These are phyloP conservation scores for Suhomyces sp. DNA, from an alignment of 805 yeast species.

Conservation along the genomic window DNA sequence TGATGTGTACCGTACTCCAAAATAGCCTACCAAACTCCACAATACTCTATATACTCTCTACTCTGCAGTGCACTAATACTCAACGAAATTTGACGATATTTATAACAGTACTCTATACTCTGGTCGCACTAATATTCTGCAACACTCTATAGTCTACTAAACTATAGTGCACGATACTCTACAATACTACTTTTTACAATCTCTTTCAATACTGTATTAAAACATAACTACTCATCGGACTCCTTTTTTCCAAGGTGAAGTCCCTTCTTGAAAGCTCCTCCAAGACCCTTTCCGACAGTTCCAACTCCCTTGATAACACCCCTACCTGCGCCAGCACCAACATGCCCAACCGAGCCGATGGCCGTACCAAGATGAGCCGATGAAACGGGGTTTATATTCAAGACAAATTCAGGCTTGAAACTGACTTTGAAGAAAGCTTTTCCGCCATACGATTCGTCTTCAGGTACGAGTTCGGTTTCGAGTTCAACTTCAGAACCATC, in stretches of 20 bases:
- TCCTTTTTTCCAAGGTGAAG: conserved; percentile 27
- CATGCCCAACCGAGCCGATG: conserved; percentile 39
- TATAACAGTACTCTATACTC: too few relatives aligned
- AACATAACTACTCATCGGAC: neutral
- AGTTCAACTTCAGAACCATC: conserved; percentile 43
- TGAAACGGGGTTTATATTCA: conserved; percentile 36
- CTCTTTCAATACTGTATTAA: neutral
- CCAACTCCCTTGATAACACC: conserved; percentile 34
- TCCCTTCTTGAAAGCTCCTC: conserved; percentile 36
- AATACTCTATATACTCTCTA: too few relatives aligned
- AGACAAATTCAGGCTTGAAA: conserved; percentile 71
- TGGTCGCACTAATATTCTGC: too few relatives aligned
- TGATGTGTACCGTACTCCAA: too few relatives aligned
- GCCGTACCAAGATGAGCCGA: conserved; percentile 43
- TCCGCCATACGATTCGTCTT: conserved; percentile 60
- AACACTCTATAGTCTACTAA: too few relatives aligned
- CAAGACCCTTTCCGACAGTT: conserved; percentile 42
- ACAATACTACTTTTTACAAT: too few relatives aligned
- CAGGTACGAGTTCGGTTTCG: conserved; percentile 47
- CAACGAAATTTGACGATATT: too few relatives aligned
- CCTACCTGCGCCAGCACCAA: conserved; percentile 16
- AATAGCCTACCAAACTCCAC: too few relatives aligned
- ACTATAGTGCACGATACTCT: too few relatives aligned
- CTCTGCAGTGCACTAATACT: too few relatives aligned
- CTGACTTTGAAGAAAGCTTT: conserved; percentile 52